These are phyloP conservation scores for Penicillium flavigenum DNA, from an alignment of 495 filamentous ascomycete genomes.

Conservation along the genomic window DNA sequence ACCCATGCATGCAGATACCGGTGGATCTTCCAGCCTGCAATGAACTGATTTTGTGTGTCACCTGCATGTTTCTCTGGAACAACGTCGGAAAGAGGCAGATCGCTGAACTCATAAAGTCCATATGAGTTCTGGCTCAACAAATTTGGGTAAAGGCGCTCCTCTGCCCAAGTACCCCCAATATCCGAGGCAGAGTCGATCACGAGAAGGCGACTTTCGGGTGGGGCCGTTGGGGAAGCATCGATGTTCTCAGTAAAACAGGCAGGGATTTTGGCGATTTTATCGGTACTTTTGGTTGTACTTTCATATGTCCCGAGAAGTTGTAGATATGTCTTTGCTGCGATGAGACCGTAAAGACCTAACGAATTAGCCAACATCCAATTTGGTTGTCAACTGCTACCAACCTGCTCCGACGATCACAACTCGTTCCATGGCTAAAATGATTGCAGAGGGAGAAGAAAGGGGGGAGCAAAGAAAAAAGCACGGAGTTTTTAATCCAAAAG, in stretches of 20 bases:
- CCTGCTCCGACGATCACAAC: constrained; percentile 29
- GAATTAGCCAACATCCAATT: not conserved
- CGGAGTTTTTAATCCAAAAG: not conserved
- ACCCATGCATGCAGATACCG: constrained; percentile 61
- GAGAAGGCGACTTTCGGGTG: constrained; percentile 33
- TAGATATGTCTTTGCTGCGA: constrained; percentile 58
- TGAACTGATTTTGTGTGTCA: constrained; percentile 51
- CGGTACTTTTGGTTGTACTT: not conserved
- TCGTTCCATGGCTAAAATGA: constrained; percentile 17
- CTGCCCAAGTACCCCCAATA: constrained; percentile 66
- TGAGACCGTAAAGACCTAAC: constrained; percentile 51
- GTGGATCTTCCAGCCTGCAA: constrained; percentile 62
- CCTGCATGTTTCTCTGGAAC: constrained; percentile 32
- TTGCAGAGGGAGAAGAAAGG: not conserved
- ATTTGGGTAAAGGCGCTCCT: constrained; percentile 57
- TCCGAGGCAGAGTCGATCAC: constrained; percentile 50
- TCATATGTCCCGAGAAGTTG: constrained; percentile 35
- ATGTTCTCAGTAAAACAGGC: constrained; percentile 11
- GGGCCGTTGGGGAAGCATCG: not conserved
- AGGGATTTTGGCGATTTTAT: constrained; percentile 6
- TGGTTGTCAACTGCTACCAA: constrained; percentile 1
- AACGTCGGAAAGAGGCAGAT: constrained; percentile 56
- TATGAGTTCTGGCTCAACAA: constrained; percentile 37
- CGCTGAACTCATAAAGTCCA: constrained; percentile 47
- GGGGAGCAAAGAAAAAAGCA: not conserved